Evolutionary conservation across 2,329 filamentous ascomycete genomes (phyloP).

Genomic region (Volutella citrinella): DNA sequence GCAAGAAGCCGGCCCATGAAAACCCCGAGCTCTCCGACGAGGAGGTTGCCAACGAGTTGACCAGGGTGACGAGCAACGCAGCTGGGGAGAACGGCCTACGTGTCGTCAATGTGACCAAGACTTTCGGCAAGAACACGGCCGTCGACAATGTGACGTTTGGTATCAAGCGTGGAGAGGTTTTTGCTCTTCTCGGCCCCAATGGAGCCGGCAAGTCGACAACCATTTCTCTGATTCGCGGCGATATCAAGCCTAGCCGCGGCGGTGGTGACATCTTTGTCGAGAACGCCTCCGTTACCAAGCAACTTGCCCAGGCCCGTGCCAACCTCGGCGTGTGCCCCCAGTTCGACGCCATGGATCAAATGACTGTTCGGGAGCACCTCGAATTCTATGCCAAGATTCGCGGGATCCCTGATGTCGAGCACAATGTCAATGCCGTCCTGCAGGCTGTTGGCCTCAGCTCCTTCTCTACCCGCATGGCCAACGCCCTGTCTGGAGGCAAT

Average conservation of each 20-base stretch:
- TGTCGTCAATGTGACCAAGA: constrained; percentile 78
- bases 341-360: constrained; percentile 81
- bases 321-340: constrained; percentile 91
- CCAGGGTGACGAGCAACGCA: constrained; percentile 49
- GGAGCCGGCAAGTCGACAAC: constrained; percentile 90
- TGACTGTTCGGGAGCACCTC: constrained; percentile 87
- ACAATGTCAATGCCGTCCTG: constrained; percentile 78
- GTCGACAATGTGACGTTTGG: constrained; percentile 89
- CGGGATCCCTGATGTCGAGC: constrained; percentile 69
- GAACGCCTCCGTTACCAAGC: constrained; percentile 68
- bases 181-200: constrained; percentile 85
- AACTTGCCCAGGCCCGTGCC: constrained; percentile 68
- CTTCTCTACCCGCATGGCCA: constrained; percentile 72
- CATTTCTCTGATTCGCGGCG: constrained; percentile 86
- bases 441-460: constrained; percentile 72
- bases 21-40: constrained; percentile 43
- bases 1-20: constrained; percentile 24
- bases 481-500: constrained; percentile 82
- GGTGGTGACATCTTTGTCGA: constrained; percentile 82
- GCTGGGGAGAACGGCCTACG: constrained; percentile 62
- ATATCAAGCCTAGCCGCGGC: constrained; percentile 67
- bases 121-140: constrained; percentile 71
- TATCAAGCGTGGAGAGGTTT: constrained; percentile 76
- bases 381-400: constrained; percentile 83
- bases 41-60: constrained; percentile 64